Conservation (phyloP, 768 basidiomycete species). For the Epithele typhae region DNA sequence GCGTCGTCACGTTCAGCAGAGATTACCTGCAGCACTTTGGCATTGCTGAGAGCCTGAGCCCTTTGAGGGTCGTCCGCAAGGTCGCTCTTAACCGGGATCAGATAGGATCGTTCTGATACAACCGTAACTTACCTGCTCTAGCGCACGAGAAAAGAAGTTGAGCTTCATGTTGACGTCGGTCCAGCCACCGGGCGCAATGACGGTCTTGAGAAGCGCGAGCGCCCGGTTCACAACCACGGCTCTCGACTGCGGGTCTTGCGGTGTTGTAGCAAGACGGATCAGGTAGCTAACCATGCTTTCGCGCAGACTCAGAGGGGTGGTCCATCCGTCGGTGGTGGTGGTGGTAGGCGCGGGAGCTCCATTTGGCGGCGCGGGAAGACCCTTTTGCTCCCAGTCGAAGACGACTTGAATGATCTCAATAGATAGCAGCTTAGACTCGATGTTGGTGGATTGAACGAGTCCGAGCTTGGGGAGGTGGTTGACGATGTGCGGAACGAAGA, state of each 20-base stretch:
- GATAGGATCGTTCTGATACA: not conserved
- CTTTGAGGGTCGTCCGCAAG: slow-evolving; percentile 61
- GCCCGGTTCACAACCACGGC: slow-evolving; percentile 55
- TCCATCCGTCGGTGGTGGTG: slow-evolving; percentile 39
- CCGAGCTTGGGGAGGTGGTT: slow-evolving; percentile 86
- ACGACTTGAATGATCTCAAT: slow-evolving; percentile 91
- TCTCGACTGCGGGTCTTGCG: slow-evolving; percentile 46
- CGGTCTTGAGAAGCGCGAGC: slow-evolving; percentile 62
- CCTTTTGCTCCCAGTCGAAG: slow-evolving; percentile 88
- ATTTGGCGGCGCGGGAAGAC: slow-evolving; percentile 21
- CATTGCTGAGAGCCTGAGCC: slow-evolving; percentile 68
- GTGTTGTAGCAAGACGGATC: slow-evolving; percentile 79
- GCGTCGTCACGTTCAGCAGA: slow-evolving; percentile 75
- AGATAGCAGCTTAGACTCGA: slow-evolving; percentile 81
- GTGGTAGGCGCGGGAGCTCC: slow-evolving; percentile 9
- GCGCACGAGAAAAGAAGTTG: slow-evolving; percentile 79
- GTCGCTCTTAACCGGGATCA: slow-evolving; percentile 51
- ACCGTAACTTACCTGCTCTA: slow-evolving; percentile 64
- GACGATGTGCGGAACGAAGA: slow-evolving; percentile 93
- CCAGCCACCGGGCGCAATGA: slow-evolving; percentile 85
- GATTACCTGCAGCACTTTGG: slow-evolving; percentile 86
- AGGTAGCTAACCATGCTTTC: slow-evolving; percentile 95
- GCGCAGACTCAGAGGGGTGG: slow-evolving; percentile 72
- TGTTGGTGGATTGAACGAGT: slow-evolving; percentile 62
- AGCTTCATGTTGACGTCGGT: slow-evolving; percentile 89